A percentile compares a stretch with the other conserved stretches of the same genome.
Conservation (phyloP, 768 basidiomycete species). For the Dendrothele bispora region DNA sequence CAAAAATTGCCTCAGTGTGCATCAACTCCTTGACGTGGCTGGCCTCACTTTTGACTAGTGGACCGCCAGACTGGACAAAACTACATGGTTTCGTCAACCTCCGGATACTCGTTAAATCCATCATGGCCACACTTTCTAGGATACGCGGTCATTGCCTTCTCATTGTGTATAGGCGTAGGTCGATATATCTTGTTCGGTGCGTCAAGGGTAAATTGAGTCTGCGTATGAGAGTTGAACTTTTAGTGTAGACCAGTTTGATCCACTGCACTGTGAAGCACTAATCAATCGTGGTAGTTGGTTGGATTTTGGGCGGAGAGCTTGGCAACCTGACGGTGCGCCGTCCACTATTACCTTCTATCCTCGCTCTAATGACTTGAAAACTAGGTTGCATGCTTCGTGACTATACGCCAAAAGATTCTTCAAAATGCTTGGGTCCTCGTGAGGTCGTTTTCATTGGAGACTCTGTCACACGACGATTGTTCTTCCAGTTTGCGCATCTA, state of each 20-base stretch:
- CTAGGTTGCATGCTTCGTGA: slow-evolving; percentile 81
- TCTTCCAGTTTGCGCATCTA: slow-evolving; percentile 68
- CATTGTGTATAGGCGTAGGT: slow-evolving; percentile 42
- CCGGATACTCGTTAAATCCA: slow-evolving; percentile 37
- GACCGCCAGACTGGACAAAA: too few relatives aligned
- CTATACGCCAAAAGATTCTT: slow-evolving; percentile 56
- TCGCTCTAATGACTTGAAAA: slow-evolving; percentile 10
- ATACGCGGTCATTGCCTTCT: slow-evolving; percentile 35
- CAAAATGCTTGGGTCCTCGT: slow-evolving; percentile 54
- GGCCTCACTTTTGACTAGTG: too few relatives aligned
- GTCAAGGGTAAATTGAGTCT: slow-evolving; percentile 14
- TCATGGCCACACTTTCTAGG: slow-evolving; percentile 54
- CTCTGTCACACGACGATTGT: slow-evolving; percentile 77
- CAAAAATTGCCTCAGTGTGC: too few relatives aligned
- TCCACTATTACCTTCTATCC: neutral
- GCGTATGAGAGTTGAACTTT: neutral
- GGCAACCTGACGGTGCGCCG: slow-evolving; percentile 83
- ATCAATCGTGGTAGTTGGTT: slow-evolving; percentile 78
- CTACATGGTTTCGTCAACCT: too few relatives aligned
- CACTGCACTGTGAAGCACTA: slow-evolving; percentile 69
- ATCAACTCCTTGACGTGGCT: too few relatives aligned
- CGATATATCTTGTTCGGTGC: slow-evolving; percentile 46
- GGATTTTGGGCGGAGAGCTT: slow-evolving; percentile 62
- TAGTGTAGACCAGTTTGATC: slow-evolving; percentile 65
- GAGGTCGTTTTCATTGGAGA: slow-evolving; percentile 82